Conservation (phyloP, 1,284 basidiomycete species). For the Pascua sp. region DNA sequence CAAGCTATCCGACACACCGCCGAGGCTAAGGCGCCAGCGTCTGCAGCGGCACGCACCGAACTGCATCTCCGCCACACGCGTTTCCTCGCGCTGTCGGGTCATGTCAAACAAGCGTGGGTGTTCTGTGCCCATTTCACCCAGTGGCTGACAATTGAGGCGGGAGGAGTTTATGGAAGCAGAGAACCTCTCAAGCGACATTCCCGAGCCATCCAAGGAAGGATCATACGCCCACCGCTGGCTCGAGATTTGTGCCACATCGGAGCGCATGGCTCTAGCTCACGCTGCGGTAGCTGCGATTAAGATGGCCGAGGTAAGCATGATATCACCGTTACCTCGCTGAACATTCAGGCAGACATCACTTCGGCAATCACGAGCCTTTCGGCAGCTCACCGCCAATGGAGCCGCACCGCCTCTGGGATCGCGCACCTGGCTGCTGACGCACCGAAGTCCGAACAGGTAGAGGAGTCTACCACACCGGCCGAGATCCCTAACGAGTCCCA, state of each 20-base stretch:
- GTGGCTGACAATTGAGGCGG: neutral
- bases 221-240: slow-evolving; percentile 60
- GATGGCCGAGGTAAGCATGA: slow-evolving; percentile 57
- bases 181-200: slow-evolving; percentile 52
- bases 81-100: slow-evolving; percentile 61
- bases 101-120: slow-evolving; percentile 56
- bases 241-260: slow-evolving; percentile 59
- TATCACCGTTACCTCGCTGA: slow-evolving; percentile 19
- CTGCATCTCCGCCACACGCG: slow-evolving; percentile 67
- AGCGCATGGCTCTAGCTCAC: slow-evolving; percentile 68
- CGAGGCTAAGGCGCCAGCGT: slow-evolving; percentile 18
- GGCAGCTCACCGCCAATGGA: slow-evolving; percentile 73
- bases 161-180: slow-evolving; percentile 18
- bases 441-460: neutral
- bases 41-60: slow-evolving; percentile 49
- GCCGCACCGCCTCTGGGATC: slow-evolving; percentile 69
- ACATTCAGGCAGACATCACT: slow-evolving; percentile 62
- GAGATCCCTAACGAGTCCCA: neutral
- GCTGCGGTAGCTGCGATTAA: slow-evolving; percentile 66
- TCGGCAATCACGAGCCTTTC: slow-evolving; percentile 61
- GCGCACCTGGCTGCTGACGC: slow-evolving; percentile 55
- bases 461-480: neutral
- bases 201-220: slow-evolving; percentile 26
- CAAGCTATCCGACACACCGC: slow-evolving; percentile 54
- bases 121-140: too few species aligned